Evolutionary conservation across 768 basidiomycete species (phyloP), one percentile per base, ranked within the genome.

Genomic region (Tubosaeta sp.): DNA sequence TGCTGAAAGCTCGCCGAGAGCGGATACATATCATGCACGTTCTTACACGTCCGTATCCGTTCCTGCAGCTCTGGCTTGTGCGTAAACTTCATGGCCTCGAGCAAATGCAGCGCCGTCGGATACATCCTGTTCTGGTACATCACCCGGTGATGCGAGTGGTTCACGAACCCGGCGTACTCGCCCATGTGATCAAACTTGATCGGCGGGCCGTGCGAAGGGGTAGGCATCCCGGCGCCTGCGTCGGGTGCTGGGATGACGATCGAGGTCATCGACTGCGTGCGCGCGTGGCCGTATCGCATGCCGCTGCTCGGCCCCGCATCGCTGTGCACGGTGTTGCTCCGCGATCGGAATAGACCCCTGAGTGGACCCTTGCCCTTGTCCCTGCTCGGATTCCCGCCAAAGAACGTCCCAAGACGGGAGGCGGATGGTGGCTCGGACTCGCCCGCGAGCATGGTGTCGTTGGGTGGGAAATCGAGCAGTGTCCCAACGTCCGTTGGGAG

Each of bases 51-150:
- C 48, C 86, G 74, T 51, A 91, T 84, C 27, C 60, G 59, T 50
- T 87, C 82, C 11, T 82, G 81, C 16, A 86, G 58, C 0, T 78
- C 76, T 0, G 78, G 80, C 3, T 72, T 71, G 19, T 72, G 65
- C 34, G 81, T 60, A 65, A 82, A 91, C 64, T 86, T 86, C 61
- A 86, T 71, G 9, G 88, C 87, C 67, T 91, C 87, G 49, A 82
- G 77, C n/a, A 91, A 74, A 58, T 91, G 89, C 59, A 83, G 66
- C 10, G 85, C 89, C 2, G 82, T 85, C 2, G 86, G 86, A 58
- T 84, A 92, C 38, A 68, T 65, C 48, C 71, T 72, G 31, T 80
- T 74, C 33, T 74, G 65, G 65, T 82, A 84, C 48, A 82, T 50
- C 19, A 92, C 76, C 5, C 73, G 74, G 59, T 88, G 81, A 1